A percentile compares a stretch with the other conserved stretches of the same genome.
Evolutionary conservation across 331 rosid genomes (phyloP).

Genomic region (Prunus yedoensis): DNA sequence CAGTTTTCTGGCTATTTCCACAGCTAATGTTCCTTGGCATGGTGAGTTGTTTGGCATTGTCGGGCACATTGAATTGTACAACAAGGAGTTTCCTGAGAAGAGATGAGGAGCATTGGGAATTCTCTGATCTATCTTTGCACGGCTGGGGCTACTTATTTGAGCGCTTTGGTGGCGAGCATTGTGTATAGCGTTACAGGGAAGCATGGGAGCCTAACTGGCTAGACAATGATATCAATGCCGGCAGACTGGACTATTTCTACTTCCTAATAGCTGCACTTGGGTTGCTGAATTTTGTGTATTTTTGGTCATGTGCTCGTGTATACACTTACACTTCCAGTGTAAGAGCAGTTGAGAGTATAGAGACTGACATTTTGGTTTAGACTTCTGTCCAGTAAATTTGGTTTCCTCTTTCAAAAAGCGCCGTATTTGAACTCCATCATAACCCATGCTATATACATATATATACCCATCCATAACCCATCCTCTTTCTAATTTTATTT

Average conservation of each 20-base stretch:
- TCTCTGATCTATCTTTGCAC: conserved; percentile 6
- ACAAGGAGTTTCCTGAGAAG: conserved; percentile 36
- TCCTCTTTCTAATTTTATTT: too few species aligned
- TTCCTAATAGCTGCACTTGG: conserved; percentile 31
- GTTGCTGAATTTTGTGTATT: conserved; percentile 26
- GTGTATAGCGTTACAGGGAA: conserved; percentile 25
- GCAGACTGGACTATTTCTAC: conserved; percentile 36
- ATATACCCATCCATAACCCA: too few species aligned
- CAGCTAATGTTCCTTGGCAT: conserved; percentile 19
- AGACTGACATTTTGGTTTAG: background rate
- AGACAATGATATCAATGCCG: conserved; percentile 29
- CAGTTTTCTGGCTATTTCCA: conserved; percentile 34
- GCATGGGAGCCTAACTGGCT: conserved; percentile 37
- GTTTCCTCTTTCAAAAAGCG: too few species aligned
- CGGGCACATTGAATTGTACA: conserved; percentile 42
- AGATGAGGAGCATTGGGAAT: conserved; percentile 36
- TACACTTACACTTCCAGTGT: conserved; percentile 25
- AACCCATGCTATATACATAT: too few species aligned
- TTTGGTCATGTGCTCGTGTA: conserved; percentile 18
- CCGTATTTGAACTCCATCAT: too few species aligned
- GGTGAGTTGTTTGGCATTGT: conserved; percentile 22
- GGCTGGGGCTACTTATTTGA: conserved; percentile 24
- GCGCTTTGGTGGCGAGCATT: conserved; percentile 19
- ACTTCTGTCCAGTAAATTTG: background rate
- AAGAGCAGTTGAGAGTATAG: background rate